Base-by-base conservation (phyloP, 805 yeast species). In the Blastobotrys terrestris region DNA sequence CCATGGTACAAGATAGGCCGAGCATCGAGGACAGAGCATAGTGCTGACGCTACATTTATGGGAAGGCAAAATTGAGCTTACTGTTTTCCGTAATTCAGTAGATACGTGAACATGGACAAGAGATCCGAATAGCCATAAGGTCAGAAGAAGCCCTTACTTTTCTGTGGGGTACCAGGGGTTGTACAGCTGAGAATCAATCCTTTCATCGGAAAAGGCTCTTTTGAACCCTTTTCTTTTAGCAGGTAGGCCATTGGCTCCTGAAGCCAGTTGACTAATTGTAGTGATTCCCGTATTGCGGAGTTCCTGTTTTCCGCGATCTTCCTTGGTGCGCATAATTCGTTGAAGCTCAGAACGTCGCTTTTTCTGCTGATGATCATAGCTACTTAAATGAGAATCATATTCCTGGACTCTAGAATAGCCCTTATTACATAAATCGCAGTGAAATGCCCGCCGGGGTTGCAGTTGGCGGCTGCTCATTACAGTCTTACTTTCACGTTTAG, bases 1-100 rank as follows among this genome's bases (percentile, higher is more conserved):
- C 84, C 83, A 50, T 80, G 84, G 84, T 77, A 78, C 63, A 58
- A 77, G 50, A 70, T 80, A 57, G 84, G 84, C 6, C 46, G 46
- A 8, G 35, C 35, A 6, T 26, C 35, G 35, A 26, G 35, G 35
- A 26, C 5, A 11, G 11, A 5, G 35, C 35, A 26, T 26, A 11
- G 35, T 5, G 5, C 35, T 11, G 11, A 5, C 5, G 11, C 35
- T 6, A 11, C 11, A 11, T 41, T 13, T n/a, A 20, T 13, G 5
- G 46, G n/a, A 6, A 21, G 3, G 46, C 42, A 39, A 4, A 13
- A 22, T 43, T 19, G 15, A 39, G 7, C 39, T 31, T 8, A 31
- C 16, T 13, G 15, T 11, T n/a, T n/a, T n/a, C n/a, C n/a, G n/a
- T n/a, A n/a, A n/a, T n/a, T n/a, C n/a, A n/a, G n/a, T n/a, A n/a